These are phyloP conservation scores for Thalassia testudinum DNA, from an alignment of 116 monocot genomes.

Conservation along the genomic window DNA sequence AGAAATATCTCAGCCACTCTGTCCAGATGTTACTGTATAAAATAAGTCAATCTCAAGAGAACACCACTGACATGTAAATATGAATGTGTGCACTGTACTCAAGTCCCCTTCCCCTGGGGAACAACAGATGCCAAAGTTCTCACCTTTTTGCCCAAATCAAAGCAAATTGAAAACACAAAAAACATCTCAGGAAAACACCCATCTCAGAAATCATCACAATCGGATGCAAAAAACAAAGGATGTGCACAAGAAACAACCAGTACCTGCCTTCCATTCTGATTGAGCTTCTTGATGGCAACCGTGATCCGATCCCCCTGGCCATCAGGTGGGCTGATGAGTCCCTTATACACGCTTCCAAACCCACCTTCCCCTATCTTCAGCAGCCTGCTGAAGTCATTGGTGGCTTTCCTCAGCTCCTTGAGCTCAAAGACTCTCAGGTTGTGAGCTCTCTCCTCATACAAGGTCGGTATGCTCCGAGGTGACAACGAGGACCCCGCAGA, in stretches of 20 bases:
- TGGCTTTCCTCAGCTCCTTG: slow-evolving; percentile 42
- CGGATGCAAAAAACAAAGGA: not conserved
- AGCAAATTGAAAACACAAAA: too few species aligned
- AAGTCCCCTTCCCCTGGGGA: too few species aligned
- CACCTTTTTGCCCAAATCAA: not conserved
- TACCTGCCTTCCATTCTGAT: slow-evolving; percentile 51
- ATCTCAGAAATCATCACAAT: too few species aligned
- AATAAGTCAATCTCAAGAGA: too few species aligned
- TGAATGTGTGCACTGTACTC: too few species aligned
- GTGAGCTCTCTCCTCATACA: slow-evolving; percentile 46
- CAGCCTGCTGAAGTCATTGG: slow-evolving; percentile 48
- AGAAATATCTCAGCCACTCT: too few species aligned
- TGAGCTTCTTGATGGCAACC: slow-evolving; percentile 70
- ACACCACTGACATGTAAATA: too few species aligned
- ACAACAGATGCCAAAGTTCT: too few species aligned
- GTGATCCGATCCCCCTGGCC: slow-evolving; percentile 20
- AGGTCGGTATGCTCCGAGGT: slow-evolving; percentile 35
- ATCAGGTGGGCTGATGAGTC: slow-evolving; percentile 19
- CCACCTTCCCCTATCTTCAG: slow-evolving; percentile 82
- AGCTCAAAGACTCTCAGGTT: slow-evolving; percentile 41
- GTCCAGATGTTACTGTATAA: too few species aligned
- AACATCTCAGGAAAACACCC: too few species aligned
- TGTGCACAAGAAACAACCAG: not conserved
- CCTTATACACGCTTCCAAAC: slow-evolving; percentile 79
- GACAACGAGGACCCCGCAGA: slow-evolving; percentile 36